Conservation (phyloP, 2,329 filamentous ascomycete genomes). For the Passalora sequoiae region DNA sequence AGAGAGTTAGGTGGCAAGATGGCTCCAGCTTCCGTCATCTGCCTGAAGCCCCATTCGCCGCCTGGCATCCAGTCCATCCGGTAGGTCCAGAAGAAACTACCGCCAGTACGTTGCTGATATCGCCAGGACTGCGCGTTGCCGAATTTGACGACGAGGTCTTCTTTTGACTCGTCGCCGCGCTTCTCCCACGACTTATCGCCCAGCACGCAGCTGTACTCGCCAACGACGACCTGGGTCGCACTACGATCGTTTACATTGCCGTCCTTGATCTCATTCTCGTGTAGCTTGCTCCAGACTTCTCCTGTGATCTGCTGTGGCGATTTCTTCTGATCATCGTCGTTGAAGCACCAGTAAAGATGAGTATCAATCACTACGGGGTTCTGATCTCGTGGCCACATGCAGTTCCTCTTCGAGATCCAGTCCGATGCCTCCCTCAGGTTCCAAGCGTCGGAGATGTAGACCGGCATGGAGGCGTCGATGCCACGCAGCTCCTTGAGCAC, state of each 20-base stretch:
- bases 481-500: constrained; percentile 44
- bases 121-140: constrained; percentile 45
- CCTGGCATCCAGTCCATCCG: constrained; percentile 60
- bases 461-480: constrained; percentile 48
- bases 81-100: constrained; percentile 57
- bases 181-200: constrained; percentile 47
- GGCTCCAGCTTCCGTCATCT: constrained; percentile 45
- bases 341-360: constrained; percentile 56
- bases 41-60: constrained; percentile 56
- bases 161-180: constrained; percentile 31
- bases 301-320: constrained; percentile 50
- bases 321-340: constrained; percentile 48
- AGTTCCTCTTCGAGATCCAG: constrained; percentile 38
- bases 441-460: constrained; percentile 58
- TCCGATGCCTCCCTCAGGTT: constrained; percentile 44
- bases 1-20: constrained; percentile 41
- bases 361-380: constrained; percentile 55
- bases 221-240: constrained; percentile 49
- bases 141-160: constrained; percentile 43
- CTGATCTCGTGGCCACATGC: constrained; percentile 7
- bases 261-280: constrained; percentile 43
- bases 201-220: constrained; percentile 56
- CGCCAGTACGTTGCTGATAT: constrained; percentile 49
- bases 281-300: constrained; percentile 42
- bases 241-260: constrained; percentile 48